Evolutionary conservation across 106 monocot species (phyloP).

Genomic region (Phalaenopsis aphrodite): DNA sequence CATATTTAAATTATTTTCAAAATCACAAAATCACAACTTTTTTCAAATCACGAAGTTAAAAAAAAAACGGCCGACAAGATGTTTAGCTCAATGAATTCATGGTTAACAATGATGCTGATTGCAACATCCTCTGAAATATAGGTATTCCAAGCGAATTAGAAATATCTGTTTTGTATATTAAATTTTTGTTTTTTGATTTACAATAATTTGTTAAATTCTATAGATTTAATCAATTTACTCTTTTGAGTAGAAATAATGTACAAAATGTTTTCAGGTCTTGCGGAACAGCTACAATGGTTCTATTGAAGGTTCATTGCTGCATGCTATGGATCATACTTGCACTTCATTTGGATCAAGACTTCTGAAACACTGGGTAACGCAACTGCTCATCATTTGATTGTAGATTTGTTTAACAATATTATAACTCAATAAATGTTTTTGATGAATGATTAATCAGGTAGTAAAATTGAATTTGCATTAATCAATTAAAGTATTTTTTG

Average conservation of each 20-base stretch:
- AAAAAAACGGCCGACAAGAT: too few species aligned
- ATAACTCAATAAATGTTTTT: neutral
- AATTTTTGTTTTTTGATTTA: neutral
- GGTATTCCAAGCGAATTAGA: neutral
- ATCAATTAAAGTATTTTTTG: too few species aligned
- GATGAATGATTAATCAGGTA: neutral
- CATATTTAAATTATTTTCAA: too few species aligned
- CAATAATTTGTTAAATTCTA: neutral
- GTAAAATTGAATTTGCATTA: too few species aligned
- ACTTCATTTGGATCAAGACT: conserved; percentile 92
- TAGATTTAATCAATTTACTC: neutral
- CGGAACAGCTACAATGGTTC: conserved; percentile 80
- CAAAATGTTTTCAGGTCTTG: conserved; percentile 48
- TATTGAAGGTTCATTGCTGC: conserved; percentile 66
- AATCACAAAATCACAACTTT: too few species aligned
- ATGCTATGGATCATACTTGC: conserved; percentile 79
- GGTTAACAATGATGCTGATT: conserved; percentile 1
- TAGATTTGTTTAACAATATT: neutral
- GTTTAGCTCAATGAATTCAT: neutral
- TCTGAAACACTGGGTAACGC: conserved; percentile 78
- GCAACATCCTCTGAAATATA: neutral
- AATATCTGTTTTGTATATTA: neutral
- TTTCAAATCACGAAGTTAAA: too few species aligned
- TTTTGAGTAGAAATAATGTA: conserved; percentile 6
- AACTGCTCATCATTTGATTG: neutral